These are phyloP conservation scores for Aspergillus wentii DNA, from an alignment of 495 filamentous ascomycete species.

Conservation along the genomic window DNA sequence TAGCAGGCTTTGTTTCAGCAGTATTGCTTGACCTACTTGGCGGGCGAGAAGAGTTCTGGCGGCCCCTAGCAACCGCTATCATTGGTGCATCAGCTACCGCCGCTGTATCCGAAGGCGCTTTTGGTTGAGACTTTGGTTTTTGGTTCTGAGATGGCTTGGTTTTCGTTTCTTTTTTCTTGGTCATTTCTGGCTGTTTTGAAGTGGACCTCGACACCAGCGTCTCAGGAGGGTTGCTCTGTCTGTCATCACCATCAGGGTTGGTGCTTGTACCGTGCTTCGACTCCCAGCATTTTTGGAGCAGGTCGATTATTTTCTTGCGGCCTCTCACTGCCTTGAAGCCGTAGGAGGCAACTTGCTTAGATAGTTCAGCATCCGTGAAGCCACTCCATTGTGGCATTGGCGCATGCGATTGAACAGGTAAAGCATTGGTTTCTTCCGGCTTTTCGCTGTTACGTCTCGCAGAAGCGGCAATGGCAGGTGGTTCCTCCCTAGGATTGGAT, in stretches of 20 bases:
- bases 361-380: slow-evolving; percentile 59
- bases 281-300: slow-evolving; percentile 72
- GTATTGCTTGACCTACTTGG: background rate
- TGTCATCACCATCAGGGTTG: background rate
- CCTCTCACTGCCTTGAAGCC: slow-evolving; percentile 73
- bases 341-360: slow-evolving; percentile 56
- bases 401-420: slow-evolving; percentile 7
- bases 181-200: slow-evolving; percentile 4
- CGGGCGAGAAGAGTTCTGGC: background rate
- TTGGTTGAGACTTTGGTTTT: background rate
- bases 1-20: background rate
- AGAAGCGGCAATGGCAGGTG: background rate
- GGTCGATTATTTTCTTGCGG: slow-evolving; percentile 64
- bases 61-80: background rate
- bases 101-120: background rate
- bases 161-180: background rate
- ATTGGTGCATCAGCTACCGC: background rate
- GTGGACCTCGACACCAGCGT: background rate
- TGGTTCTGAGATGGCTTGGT: background rate
- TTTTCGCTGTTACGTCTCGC: background rate
- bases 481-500: background rate
- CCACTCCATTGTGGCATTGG: slow-evolving; percentile 58
- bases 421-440: background rate
- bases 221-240: slow-evolving; percentile 2
- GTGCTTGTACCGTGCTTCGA: slow-evolving; percentile 28